Evolutionary conservation across 2,329 filamentous ascomycete species (phyloP).

Genomic region (Aureobasidium leucospermi): DNA sequence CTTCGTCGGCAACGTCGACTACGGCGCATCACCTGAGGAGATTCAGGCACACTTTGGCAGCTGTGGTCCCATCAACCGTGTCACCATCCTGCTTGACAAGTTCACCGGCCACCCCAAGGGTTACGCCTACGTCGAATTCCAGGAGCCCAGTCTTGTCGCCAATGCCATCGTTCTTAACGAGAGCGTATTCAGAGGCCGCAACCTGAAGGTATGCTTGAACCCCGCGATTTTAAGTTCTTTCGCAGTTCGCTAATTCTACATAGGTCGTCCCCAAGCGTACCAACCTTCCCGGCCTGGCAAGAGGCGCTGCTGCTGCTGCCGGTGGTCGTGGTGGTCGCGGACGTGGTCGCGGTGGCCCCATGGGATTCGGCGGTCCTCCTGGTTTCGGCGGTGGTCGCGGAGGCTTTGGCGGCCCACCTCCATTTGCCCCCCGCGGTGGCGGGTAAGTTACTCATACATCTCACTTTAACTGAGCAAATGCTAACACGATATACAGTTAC

Average conservation of each 20-base stretch:
- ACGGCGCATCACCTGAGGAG: conserved; percentile 92
- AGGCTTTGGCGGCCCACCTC: conserved; percentile 26
- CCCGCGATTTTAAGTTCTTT: neutral
- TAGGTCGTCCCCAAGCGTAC: conserved; percentile 87
- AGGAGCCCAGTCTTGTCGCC: conserved; percentile 84
- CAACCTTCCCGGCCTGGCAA: conserved; percentile 89
- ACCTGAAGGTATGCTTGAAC: conserved; percentile 68
- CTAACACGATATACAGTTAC: conserved; percentile 21
- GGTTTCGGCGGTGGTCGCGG: conserved; percentile 42
- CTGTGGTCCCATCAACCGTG: conserved; percentile 94
- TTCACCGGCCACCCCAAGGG: conserved; percentile 99
- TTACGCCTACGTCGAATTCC: conserved; percentile 98
- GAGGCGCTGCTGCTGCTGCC: conserved; percentile 59
- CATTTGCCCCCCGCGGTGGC: conserved; percentile 30
- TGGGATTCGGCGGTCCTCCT: conserved; percentile 46
- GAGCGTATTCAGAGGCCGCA: conserved; percentile 87
- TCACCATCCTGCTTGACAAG: conserved; percentile 95
- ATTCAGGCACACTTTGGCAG: conserved; percentile 98
- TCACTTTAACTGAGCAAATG: neutral
- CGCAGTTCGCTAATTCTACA: conserved; percentile 20
- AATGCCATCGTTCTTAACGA: conserved; percentile 94
- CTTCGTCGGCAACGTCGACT: conserved; percentile 98
- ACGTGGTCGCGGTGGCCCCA: conserved; percentile 30
- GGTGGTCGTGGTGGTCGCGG: conserved; percentile 45
- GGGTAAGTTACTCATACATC: conserved; percentile 26